Evolutionary conservation across 805 yeast species (phyloP).

Genomic region (Ogataea ramenticola): DNA sequence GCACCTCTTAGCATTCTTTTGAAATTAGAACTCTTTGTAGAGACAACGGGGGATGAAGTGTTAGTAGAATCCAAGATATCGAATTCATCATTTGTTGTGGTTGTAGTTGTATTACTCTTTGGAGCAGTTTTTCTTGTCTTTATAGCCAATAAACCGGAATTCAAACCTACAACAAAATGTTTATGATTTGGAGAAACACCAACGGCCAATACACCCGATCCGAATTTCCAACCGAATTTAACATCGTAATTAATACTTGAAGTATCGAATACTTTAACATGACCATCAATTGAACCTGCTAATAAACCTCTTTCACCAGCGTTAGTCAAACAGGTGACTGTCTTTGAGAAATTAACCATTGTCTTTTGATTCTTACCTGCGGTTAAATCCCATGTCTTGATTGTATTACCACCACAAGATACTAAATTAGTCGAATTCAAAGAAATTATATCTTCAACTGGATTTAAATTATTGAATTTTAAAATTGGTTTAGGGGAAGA

Average conservation of each 20-base stretch:
- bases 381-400: constrained; percentile 88
- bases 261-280: constrained; percentile 89
- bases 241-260: constrained; percentile 70
- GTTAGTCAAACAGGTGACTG: constrained; percentile 77
- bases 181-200: constrained; percentile 84
- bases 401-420: constrained; percentile 71
- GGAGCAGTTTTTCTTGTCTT: constrained; percentile 75
- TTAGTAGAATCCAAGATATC: not conserved
- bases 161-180: constrained; percentile 88
- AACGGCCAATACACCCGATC: constrained; percentile 84
- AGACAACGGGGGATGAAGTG: constrained; percentile 34
- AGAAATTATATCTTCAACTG: constrained; percentile 81
- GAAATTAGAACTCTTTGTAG: constrained; percentile 52
- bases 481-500: constrained; percentile 53
- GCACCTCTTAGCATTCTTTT: constrained; percentile 84
- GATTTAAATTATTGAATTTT: constrained; percentile 63
- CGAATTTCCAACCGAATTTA: constrained; percentile 95
- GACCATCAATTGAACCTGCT: constrained; percentile 96
- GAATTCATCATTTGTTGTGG: not conserved
- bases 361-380: constrained; percentile 66
- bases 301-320: constrained; percentile 74
- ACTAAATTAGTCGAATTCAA: constrained; percentile 69
- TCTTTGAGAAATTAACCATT: constrained; percentile 83
- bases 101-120: constrained; percentile 24
- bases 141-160: constrained; percentile 82